phyloP scores from a whole-genome alignment of 768 basidiomycete species.

The Pleurotus pulmonarius region DNA sequence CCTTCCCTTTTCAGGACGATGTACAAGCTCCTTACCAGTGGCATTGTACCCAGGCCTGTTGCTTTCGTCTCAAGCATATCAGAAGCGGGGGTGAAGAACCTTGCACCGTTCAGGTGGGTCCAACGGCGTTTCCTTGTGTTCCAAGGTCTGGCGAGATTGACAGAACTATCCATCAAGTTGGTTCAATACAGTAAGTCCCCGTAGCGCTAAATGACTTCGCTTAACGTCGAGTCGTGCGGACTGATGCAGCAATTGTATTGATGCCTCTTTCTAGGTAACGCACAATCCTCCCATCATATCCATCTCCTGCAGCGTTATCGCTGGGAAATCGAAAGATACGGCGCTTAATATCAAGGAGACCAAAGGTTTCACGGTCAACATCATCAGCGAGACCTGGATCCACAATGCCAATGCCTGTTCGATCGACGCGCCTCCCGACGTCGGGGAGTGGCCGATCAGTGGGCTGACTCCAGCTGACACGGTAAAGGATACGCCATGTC shows the following conservation, averaged over 20 bases:
- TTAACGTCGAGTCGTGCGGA: not conserved
- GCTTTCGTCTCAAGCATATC: slow-evolving; percentile 67
- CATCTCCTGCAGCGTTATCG: slow-evolving; percentile 32
- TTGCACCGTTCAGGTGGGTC: slow-evolving; percentile 53
- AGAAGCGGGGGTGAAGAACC: slow-evolving; percentile 47
- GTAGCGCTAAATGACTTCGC: not conserved
- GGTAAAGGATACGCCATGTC: slow-evolving; percentile 42
- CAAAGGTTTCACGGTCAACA: slow-evolving; percentile 69
- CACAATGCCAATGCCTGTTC: slow-evolving; percentile 51
- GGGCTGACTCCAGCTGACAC: slow-evolving; percentile 47
- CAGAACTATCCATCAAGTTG: slow-evolving; percentile 31
- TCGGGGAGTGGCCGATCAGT: slow-evolving; percentile 59
- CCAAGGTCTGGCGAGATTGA: not conserved
- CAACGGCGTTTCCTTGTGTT: not conserved
- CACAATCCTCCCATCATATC: slow-evolving; percentile 65
- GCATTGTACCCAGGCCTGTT: slow-evolving; percentile 62
- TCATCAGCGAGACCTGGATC: slow-evolving; percentile 69
- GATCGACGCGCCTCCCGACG: slow-evolving; percentile 48
- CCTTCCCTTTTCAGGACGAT: slow-evolving; percentile 19
- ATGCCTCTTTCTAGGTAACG: slow-evolving; percentile 32
- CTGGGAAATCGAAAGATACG: slow-evolving; percentile 48
- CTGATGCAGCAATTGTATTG: not conserved
- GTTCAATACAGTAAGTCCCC: slow-evolving; percentile 29
- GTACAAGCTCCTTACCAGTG: slow-evolving; percentile 49
- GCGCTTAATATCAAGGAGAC: slow-evolving; percentile 59